phyloP scores from a whole-genome alignment of 495 filamentous ascomycete genomes.

The Lasiosphaeriaceae sp. region DNA sequence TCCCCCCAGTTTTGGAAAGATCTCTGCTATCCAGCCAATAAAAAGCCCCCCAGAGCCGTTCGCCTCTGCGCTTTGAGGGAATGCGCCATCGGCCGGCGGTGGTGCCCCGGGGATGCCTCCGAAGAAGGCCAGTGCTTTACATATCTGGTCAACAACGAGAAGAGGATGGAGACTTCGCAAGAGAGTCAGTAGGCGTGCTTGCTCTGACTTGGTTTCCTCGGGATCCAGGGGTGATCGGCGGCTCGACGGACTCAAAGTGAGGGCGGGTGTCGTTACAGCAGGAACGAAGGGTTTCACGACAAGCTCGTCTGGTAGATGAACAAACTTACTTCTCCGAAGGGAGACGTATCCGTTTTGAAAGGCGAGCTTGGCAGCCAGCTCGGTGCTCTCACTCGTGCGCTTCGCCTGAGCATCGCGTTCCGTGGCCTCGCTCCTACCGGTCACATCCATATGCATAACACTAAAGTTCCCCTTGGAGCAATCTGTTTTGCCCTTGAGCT shows the following conservation, averaged over 20 bases:
- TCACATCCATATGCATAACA: constrained; percentile 55
- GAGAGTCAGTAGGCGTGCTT: constrained; percentile 51
- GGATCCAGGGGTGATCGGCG: constrained; percentile 33
- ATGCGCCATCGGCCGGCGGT: constrained; percentile 46
- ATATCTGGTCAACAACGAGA: constrained; percentile 54
- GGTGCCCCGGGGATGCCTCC: constrained; percentile 54
- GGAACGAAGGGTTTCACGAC: constrained; percentile 22
- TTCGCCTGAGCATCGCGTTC: constrained; percentile 50
- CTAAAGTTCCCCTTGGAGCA: constrained; percentile 54
- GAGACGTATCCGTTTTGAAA: constrained; percentile 49
- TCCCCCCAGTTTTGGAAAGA: constrained; percentile 46
- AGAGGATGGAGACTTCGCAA: constrained; percentile 49
- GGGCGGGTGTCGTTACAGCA: background rate
- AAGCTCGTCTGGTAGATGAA: constrained; percentile 28
- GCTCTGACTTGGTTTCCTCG: constrained; percentile 51
- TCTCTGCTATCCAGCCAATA: constrained; percentile 56
- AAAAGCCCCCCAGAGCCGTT: constrained; percentile 53
- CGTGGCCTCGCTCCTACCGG: constrained; percentile 37
- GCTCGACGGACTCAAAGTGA: background rate
- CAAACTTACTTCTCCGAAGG: constrained; percentile 40
- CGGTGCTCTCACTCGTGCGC: constrained; percentile 54
- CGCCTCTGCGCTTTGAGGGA: constrained; percentile 50
- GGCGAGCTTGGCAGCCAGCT: constrained; percentile 47
- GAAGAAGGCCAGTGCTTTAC: constrained; percentile 55
- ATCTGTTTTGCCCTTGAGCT: constrained; percentile 55